Base-by-base conservation (phyloP, 768 basidiomycete species). In the Naematelia encephala region DNA sequence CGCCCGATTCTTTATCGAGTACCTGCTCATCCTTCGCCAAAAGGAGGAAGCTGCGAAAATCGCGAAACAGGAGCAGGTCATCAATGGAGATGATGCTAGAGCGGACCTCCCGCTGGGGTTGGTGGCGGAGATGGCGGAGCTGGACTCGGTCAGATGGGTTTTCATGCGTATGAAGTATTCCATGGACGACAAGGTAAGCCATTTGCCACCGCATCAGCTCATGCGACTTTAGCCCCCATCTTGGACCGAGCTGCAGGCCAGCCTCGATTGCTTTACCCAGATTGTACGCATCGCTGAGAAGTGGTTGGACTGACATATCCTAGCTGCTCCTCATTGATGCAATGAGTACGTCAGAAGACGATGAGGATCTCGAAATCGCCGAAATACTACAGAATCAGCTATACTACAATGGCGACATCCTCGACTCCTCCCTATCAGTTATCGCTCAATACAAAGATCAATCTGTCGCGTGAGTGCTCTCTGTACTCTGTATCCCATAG, bases 231-330 rank as follows among this genome's bases (percentile, higher is more conserved):
- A 96, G 91, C 94, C 94, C 27, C 92, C 92, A 72, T 80, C 85
- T 60, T 98, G 92, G 91, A 89, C 85, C 25, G 93, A 96, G 73
- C 81, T 98, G 25, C 91, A 97, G 77, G 90, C 91, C 28, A 91
- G 91, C 28, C 85, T 96, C 70, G 90, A 94, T 70, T 94, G 91
- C 75, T 84, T 98, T 65, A 92, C 91, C 19, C 92, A 96, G 69
- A 82, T 98, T 55, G 80, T 81, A 48, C 51, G 79, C 66, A 22
- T 51, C 28, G 0, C 27, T 26, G n/a, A 16, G 44, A 2, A 28
- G 13, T 1, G n/a, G 1, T 42, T 43, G 34, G 30, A 50, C 16
- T 27, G 30, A 13, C 5, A 28, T 47, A 5, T 3, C 10, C 2
- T 65, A 81, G 81, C 82, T 98, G 27, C 83, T 90, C 47, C 84